Evolutionary conservation across 495 filamentous ascomycete genomes (phyloP).

Genomic region (Tuber melanosporum): DNA sequence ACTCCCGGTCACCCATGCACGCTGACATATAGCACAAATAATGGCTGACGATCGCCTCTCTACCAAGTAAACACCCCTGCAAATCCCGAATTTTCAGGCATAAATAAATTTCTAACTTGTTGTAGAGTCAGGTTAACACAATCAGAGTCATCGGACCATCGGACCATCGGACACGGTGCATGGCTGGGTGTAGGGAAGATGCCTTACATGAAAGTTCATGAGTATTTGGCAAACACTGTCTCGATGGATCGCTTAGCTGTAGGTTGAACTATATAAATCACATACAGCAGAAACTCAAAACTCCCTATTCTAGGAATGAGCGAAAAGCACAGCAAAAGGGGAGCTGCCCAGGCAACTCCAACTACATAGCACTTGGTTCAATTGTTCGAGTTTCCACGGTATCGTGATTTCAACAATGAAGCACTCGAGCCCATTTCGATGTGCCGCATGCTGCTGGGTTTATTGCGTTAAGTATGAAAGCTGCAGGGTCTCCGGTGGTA

Average conservation of each 20-base stretch:
- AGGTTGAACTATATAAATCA: neutral
- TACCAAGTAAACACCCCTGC: neutral
- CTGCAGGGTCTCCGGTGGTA: neutral
- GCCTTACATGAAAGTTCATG: neutral
- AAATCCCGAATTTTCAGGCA: neutral
- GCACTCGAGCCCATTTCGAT: neutral
- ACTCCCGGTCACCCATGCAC: neutral
- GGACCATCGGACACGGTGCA: neutral
- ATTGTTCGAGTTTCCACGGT: neutral
- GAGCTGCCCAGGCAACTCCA: neutral
- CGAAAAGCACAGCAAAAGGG: neutral
- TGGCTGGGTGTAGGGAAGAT: neutral
- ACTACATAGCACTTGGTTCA: neutral
- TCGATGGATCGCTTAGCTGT: neutral
- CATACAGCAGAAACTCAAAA: neutral
- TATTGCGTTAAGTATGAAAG: neutral
- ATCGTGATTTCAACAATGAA: neutral
- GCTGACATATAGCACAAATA: neutral
- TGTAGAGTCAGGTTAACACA: neutral
- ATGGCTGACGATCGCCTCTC: neutral
- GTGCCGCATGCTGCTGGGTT: neutral
- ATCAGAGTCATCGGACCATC: neutral
- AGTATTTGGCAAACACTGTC: neutral
- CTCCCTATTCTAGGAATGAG: neutral
- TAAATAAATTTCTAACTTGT: neutral